phyloP scores from a whole-genome alignment of 306 rosid species.

The Macrotyloma uniflorum region DNA sequence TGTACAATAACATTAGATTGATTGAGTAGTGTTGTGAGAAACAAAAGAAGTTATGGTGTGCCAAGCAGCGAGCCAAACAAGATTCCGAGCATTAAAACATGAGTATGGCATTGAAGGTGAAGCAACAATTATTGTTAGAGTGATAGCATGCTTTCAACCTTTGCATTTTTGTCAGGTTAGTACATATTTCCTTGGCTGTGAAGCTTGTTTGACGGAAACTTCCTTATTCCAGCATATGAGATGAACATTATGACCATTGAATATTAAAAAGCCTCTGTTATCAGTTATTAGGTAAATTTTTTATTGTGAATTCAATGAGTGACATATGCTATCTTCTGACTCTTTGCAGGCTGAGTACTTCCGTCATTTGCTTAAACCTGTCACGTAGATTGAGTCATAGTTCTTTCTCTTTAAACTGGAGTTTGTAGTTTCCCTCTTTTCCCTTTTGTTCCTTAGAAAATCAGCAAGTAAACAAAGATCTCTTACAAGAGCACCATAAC shows the following conservation, averaged over 20 bases:
- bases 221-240: neutral
- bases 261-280: neutral
- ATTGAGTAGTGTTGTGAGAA: slow-evolving; percentile 43
- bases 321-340: slow-evolving; percentile 13
- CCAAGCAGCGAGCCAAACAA: slow-evolving; percentile 87
- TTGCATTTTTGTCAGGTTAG: slow-evolving; percentile 81
- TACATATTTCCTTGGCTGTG: neutral
- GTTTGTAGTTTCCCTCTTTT: slow-evolving; percentile 36
- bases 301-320: slow-evolving; percentile 18
- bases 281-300: slow-evolving; percentile 1
- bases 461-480: slow-evolving; percentile 40
- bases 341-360: slow-evolving; percentile 79
- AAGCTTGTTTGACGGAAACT: slow-evolving; percentile 14
- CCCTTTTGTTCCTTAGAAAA: slow-evolving; percentile 40
- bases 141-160: slow-evolving; percentile 84
- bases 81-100: slow-evolving; percentile 81
- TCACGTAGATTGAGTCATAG: slow-evolving; percentile 60
- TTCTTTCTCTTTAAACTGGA: slow-evolving; percentile 44
- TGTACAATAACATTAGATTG: slow-evolving; percentile 20
- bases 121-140: slow-evolving; percentile 73
- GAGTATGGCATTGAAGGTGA: slow-evolving; percentile 70
- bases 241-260: neutral
- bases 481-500: slow-evolving; percentile 33
- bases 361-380: slow-evolving; percentile 82
- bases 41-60: slow-evolving; percentile 78